Evolutionary conservation across 2,329 filamentous ascomycete genomes (phyloP).

Genomic region (Taxawa tesnikishii): DNA sequence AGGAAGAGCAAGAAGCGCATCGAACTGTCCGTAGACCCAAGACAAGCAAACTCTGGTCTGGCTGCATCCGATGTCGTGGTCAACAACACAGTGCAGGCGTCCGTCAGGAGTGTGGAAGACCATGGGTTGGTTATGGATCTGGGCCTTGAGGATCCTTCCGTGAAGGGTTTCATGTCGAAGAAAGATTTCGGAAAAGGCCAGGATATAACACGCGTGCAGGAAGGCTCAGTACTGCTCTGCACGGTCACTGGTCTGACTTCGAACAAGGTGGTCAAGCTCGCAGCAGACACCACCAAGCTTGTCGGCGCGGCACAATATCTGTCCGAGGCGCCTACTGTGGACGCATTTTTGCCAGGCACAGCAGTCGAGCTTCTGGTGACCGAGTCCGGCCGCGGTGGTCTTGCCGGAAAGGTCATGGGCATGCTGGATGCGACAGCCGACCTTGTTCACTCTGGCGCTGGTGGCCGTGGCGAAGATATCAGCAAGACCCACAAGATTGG

Average conservation of each 20-base stretch:
- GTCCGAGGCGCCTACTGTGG: slow-evolving; percentile 70
- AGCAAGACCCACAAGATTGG: slow-evolving; percentile 71
- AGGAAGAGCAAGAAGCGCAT: slow-evolving; percentile 67
- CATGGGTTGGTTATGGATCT: slow-evolving; percentile 91
- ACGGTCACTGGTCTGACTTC: slow-evolving; percentile 62
- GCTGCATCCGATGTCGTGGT: slow-evolving; percentile 58
- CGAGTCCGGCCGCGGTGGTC: slow-evolving; percentile 59
- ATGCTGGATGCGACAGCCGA: slow-evolving; percentile 85
- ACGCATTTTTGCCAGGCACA: slow-evolving; percentile 84
- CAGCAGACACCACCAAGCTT: slow-evolving; percentile 52
- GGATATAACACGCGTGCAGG: slow-evolving; percentile 57
- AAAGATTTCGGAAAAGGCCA: slow-evolving; percentile 63
- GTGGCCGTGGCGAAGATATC: slow-evolving; percentile 52
- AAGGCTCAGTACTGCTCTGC: slow-evolving; percentile 76
- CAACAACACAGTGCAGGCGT: slow-evolving; percentile 73
- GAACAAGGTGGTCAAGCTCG: slow-evolving; percentile 77
- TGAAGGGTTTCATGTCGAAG: slow-evolving; percentile 75
- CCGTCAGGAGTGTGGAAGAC: slow-evolving; percentile 85
- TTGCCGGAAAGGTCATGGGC: slow-evolving; percentile 84
- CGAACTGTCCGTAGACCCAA: slow-evolving; percentile 73
- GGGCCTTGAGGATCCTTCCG: slow-evolving; percentile 53
- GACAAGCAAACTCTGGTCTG: slow-evolving; percentile 65
- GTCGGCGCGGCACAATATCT: slow-evolving; percentile 59
- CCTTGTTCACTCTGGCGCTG: slow-evolving; percentile 73
- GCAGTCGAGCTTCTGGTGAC: slow-evolving; percentile 74